These are phyloP conservation scores for Amanita rubescens DNA, from an alignment of 768 basidiomycete species.

Conservation along the genomic window DNA sequence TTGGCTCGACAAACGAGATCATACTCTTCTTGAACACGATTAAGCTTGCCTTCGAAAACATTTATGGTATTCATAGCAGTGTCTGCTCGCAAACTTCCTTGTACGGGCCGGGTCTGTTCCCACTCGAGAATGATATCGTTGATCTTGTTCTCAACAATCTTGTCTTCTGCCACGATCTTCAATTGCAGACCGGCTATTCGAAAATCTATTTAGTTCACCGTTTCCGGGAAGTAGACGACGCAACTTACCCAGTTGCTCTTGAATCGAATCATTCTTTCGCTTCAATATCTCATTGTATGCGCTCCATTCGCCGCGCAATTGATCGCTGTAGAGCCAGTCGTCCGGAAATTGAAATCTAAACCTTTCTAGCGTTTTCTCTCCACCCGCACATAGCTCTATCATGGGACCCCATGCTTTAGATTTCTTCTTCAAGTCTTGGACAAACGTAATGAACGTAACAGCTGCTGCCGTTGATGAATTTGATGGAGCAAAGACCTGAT, in stretches of 20 bases:
- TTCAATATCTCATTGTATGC: constrained; percentile 97
- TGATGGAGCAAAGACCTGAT: constrained; percentile 60
- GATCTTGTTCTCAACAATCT: constrained; percentile 95
- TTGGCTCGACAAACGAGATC: constrained; percentile 94
- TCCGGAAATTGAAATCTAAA: constrained; percentile 96
- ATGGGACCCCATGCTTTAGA: constrained; percentile 94
- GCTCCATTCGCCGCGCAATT: constrained; percentile 96
- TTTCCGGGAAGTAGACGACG: not conserved
- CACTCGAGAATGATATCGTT: constrained; percentile 86
- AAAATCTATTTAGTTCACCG: not conserved
- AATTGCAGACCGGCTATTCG: constrained; percentile 85
- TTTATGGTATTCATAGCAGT: constrained; percentile 95
- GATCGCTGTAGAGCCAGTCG: constrained; percentile 98
- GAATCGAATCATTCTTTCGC: constrained; percentile 96
- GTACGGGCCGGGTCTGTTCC: constrained; percentile 94
- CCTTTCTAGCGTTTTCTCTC: constrained; percentile 95
- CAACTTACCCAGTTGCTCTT: constrained; percentile 89
- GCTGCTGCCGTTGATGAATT: constrained; percentile 96
- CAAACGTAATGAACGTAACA: constrained; percentile 98
- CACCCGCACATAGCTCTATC: constrained; percentile 89
- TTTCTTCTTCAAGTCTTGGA: constrained; percentile 97
- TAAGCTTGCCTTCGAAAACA: constrained; percentile 88
- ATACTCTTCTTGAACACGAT: constrained; percentile 87
- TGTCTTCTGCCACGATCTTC: constrained; percentile 99
- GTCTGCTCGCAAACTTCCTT: constrained; percentile 94